Conservation (phyloP, 1,284 basidiomycete genomes). For the Cryptococcus amylolentus region DNA sequence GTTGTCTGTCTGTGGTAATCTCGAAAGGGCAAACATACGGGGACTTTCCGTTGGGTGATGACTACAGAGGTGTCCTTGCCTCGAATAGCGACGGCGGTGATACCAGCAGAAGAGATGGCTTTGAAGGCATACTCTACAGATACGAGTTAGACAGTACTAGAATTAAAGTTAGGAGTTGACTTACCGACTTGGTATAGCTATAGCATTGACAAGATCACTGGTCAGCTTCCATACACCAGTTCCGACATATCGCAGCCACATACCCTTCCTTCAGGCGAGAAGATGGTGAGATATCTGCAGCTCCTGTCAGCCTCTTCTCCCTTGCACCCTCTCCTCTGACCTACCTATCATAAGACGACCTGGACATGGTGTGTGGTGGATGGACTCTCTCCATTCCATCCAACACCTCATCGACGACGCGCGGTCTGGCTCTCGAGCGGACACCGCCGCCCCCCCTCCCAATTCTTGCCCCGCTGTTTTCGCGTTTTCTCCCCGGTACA, state of each 20-base stretch:
- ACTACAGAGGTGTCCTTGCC: constrained; percentile 94
- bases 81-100: constrained; percentile 87
- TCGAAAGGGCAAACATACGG: constrained; percentile 56
- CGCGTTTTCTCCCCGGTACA: background rate
- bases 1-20: background rate
- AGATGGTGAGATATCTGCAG: constrained; percentile 52
- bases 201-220: constrained; percentile 4
- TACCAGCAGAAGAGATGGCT: constrained; percentile 93
- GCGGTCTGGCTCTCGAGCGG: constrained; percentile 1
- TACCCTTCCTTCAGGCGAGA: constrained; percentile 52
- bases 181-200: constrained; percentile 86
- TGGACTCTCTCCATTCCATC: background rate
- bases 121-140: constrained; percentile 95
- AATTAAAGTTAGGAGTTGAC: constrained; percentile 43
- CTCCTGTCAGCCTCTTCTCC: constrained; percentile 10
- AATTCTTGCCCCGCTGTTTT: background rate
- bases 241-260: constrained; percentile 11
- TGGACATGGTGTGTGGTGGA: constrained; percentile 30
- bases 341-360: constrained; percentile 51
- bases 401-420: constrained; percentile 6
- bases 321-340: too few relatives aligned
- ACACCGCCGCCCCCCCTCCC: background rate
- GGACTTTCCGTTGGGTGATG: constrained; percentile 97
- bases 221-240: background rate
- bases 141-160: constrained; percentile 10